Evolutionary conservation across 371 early-diverging fungal species (phyloP).

Genomic region (Rhizopus microsporus): DNA sequence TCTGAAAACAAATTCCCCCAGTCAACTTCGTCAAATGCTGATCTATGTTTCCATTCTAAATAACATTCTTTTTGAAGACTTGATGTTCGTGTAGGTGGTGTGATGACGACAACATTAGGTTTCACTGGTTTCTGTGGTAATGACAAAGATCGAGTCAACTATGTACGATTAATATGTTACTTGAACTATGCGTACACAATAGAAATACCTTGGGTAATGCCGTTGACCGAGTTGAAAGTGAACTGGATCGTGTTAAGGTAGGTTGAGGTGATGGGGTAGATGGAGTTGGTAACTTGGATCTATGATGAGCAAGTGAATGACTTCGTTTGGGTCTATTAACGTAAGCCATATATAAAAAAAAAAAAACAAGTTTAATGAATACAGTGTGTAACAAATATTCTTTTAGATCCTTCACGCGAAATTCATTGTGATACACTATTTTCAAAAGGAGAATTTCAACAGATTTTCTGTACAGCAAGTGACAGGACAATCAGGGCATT

Average conservation of each 20-base stretch:
- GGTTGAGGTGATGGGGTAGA: neutral
- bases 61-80: constrained; percentile 17
- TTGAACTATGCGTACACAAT: neutral
- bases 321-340: constrained; percentile 12
- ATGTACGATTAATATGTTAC: neutral
- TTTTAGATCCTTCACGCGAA: too few species aligned
- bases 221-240: constrained; percentile 4
- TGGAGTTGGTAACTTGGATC: constrained; percentile 1
- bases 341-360: too few species aligned
- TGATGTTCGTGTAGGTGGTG: constrained; percentile 18
- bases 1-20: constrained; percentile 20
- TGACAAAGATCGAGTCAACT: constrained; percentile 15
- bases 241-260: constrained; percentile 12
- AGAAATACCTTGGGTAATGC: constrained; percentile 4
- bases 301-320: constrained; percentile 21
- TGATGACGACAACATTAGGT: neutral
- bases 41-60: constrained; percentile 35
- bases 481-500: too few species aligned
- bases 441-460: too few species aligned
- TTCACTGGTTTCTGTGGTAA: constrained; percentile 10
- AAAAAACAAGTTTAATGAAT: neutral
- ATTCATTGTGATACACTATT: too few species aligned
- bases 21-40: constrained; percentile 20
- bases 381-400: neutral
- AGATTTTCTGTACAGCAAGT: too few species aligned